Evolutionary conservation across 140 eudicot genomes (phyloP).

Genomic region (Anethum foeniculum): DNA sequence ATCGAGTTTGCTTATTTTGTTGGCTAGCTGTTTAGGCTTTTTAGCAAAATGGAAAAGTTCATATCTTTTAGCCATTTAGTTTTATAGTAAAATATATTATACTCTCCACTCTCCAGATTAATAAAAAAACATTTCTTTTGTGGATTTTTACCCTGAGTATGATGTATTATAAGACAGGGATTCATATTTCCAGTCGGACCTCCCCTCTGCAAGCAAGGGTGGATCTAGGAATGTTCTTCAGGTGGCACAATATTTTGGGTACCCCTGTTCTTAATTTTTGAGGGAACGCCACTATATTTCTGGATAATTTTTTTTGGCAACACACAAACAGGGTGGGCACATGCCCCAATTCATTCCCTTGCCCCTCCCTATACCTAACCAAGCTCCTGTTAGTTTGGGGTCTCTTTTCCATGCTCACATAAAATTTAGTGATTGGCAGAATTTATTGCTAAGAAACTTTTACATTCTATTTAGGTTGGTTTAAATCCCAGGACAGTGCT

Average conservation of each 20-base stretch:
- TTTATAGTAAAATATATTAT: not conserved
- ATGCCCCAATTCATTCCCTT: not conserved
- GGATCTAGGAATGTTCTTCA: not conserved
- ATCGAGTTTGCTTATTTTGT: conserved; percentile 1
- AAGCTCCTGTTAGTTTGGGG: not conserved
- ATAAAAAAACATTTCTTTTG: not conserved
- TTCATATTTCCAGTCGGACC: not conserved
- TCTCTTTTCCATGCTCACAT: not conserved
- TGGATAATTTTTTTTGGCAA: not conserved
- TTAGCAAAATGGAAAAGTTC: not conserved
- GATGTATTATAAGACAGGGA: not conserved
- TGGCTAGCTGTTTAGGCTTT: not conserved
- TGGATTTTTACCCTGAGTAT: not conserved
- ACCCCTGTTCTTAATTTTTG: not conserved
- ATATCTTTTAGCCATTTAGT: not conserved
- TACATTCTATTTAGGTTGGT: not conserved
- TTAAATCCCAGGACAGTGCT: not conserved
- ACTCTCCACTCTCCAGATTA: not conserved
- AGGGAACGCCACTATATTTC: not conserved
- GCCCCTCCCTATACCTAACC: not conserved
- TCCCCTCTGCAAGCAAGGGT: not conserved
- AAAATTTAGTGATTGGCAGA: not conserved
- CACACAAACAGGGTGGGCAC: not conserved
- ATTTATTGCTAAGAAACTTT: not conserved
- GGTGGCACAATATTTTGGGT: not conserved